Evolutionary conservation across 192 early-diverging fungal genomes (phyloP).

Genomic region (Entomortierella beljakovae): DNA sequence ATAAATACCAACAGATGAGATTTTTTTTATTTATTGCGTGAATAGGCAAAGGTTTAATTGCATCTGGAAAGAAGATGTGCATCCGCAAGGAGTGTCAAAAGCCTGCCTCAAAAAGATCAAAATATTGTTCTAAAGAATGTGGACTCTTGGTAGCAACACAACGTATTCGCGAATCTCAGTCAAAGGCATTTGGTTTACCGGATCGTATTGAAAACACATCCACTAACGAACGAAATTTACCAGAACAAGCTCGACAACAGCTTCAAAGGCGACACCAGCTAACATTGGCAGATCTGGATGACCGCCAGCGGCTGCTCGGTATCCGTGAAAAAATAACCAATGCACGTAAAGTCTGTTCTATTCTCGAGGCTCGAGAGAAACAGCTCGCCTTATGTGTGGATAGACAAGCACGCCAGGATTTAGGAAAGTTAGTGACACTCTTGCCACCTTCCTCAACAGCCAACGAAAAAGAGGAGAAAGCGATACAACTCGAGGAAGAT

Average conservation of each 20-base stretch:
- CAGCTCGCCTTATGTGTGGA: conserved; percentile 41
- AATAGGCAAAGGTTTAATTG: conserved; percentile 60
- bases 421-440: conserved; percentile 4
- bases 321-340: conserved; percentile 52
- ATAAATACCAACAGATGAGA: background rate
- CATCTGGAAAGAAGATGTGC: conserved; percentile 61
- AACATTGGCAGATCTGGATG: conserved; percentile 59
- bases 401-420: conserved; percentile 31
- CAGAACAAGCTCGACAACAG: conserved; percentile 29
- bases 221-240: background rate
- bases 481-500: background rate
- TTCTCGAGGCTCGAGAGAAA: conserved; percentile 24
- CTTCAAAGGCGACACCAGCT: conserved; percentile 38
- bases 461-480: conserved; percentile 7
- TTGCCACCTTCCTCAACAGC: background rate
- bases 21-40: background rate
- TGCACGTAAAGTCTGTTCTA: conserved; percentile 29
- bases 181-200: conserved; percentile 27
- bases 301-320: conserved; percentile 49
- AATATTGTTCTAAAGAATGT: conserved; percentile 67
- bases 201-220: conserved; percentile 12
- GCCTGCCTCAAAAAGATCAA: conserved; percentile 51
- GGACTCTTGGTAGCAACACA: conserved; percentile 61
- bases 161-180: conserved; percentile 57
- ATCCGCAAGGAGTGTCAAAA: conserved; percentile 59